Base-by-base conservation (phyloP, 1,284 basidiomycete genomes). In the Microbotryum scabiosae region DNA sequence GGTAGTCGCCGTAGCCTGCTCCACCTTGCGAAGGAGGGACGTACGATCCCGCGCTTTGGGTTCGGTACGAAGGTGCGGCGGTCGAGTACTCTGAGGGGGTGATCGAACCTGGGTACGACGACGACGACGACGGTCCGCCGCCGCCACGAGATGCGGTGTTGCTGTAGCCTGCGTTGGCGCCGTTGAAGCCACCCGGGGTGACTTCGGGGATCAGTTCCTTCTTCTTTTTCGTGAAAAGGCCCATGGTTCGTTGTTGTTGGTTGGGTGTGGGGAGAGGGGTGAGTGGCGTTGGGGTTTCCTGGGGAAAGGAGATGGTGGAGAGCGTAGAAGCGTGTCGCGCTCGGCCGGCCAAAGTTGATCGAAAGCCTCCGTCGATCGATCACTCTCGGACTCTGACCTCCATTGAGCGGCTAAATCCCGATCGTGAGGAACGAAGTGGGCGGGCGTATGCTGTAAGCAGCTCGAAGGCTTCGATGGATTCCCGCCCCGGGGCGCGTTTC, bases 161-260 rank as follows among this genome's bases (percentile, higher is more conserved):
- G 44, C 16, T 21, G 44, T 18, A 30, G 30, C 41, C 28, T 28
- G 36, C n/a, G 30, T 46, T 41, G 32, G 26, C 23, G 43, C 44
- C 28, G 49, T 52, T 23, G 44, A 53, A 26, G 23, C 7, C 36
- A 2, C 7, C 7, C 30, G 45, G 41, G 32, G 54, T 60, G 32
- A 65, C 54, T 23, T 70, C 69, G 26, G 69, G 66, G 50, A 70
- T 69, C 44, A 59, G 30, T 26, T 64, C 65, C 52, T 64, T 63
- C 64, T 70, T 69, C 62, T 67, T 67, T 30, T 43, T 44, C 30
- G 53, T 55, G 44, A 70, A 70, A 5, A 70, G 53, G 1, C 67
- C 63, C 69, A 70, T 70, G 32, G 45, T 26, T 14, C 7, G 7
- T 23, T n/a, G 9, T 10, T 21, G 25, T 12, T 41, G 21, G 28